Evolutionary conservation across 139 green algal genomes (phyloP), one percentile per base, ranked within the genome.

Genomic region (Zygnema cylindricum): DNA sequence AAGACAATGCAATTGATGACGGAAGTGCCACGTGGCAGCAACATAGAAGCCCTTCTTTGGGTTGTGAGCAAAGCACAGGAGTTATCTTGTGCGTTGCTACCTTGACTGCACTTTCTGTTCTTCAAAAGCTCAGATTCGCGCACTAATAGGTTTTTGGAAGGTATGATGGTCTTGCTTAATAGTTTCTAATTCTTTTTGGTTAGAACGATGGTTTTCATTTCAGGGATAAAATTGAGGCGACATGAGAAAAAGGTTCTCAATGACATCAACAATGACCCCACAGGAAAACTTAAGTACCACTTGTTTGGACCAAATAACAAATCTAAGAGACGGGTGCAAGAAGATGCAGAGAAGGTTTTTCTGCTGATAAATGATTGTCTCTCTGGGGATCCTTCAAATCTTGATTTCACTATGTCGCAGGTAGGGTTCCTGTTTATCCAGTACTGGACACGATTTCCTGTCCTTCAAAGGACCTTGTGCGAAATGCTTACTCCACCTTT

Each of bases 391-490:
- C 81, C 87, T 69, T 41, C 81, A 25, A 71, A 7, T 36, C 87
- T 91, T 69, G 87, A 91, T 55, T 91, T 91, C 81, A 81, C 85
- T n/a, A 82, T 90, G 42, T 73, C 85, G 32, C 85, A 90, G 85
- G 85, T 90, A n/a, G 21, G 85, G 35, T 32, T 63, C 54, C 43
- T 84, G 16, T n/a, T 84, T 1, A 73, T 35, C 30, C 57, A 73
- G 57, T 30, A 35, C 22, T 81, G 16, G 73, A 16, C 21, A 81
- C 21, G 23, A 43, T 69, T 81, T 73, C 57, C 21, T 81, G 35
- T 81, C 73, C 23, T 81, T 81, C 21, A 81, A 21, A 81, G 22
- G 21, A 81, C 30, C 21, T n/a, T n/a, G n/a, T n/a, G 30, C 57
- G 30, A 73, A 30, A 73, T 73, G 30, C 30, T 30, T 73, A n/a